phyloP scores from a whole-genome alignment of 768 basidiomycete genomes.

The Lactifluus volemus region DNA sequence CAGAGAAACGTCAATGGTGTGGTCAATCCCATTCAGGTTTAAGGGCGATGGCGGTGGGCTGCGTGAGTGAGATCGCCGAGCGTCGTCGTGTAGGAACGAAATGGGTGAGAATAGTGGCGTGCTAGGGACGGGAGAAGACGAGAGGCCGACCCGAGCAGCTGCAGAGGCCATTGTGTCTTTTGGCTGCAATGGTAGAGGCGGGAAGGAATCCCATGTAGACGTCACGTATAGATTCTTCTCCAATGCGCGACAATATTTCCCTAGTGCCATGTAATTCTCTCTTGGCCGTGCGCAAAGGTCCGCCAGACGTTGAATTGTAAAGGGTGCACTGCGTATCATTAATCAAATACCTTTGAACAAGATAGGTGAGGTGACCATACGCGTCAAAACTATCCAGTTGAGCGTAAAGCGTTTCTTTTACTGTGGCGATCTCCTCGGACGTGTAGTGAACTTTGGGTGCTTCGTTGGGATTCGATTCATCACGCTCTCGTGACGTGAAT shows the following conservation, averaged over 20 bases:
- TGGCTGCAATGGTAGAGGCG: conserved; percentile 40
- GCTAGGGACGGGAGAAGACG: conserved; percentile 49
- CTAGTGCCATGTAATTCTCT: conserved; percentile 64
- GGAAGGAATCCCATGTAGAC: conserved; percentile 67
- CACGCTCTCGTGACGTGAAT: conserved; percentile 52
- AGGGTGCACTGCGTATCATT: conserved; percentile 49
- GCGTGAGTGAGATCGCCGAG: conserved; percentile 67
- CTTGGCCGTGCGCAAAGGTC: conserved; percentile 67
- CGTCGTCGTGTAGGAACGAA: conserved; percentile 78
- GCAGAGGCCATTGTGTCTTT: conserved; percentile 22
- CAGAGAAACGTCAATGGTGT: conserved; percentile 24
- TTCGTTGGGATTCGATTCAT: conserved; percentile 42
- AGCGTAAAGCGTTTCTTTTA: conserved; percentile 47
- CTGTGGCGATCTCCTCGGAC: conserved; percentile 48
- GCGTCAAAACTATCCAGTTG: conserved; percentile 69
- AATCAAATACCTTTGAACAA: background rate
- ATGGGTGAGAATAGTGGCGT: conserved; percentile 86
- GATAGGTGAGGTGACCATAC: conserved; percentile 34
- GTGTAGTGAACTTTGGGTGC: conserved; percentile 51
- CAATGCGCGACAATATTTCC: conserved; percentile 84
- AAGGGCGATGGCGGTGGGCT: conserved; percentile 76
- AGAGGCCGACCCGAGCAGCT: conserved; percentile 35
- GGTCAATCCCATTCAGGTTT: conserved; percentile 35
- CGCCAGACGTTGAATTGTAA: conserved; percentile 84
- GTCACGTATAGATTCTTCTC: conserved; percentile 80